Base-by-base conservation (phyloP, 768 basidiomycete species). In the Fomitopsis pulvina region DNA sequence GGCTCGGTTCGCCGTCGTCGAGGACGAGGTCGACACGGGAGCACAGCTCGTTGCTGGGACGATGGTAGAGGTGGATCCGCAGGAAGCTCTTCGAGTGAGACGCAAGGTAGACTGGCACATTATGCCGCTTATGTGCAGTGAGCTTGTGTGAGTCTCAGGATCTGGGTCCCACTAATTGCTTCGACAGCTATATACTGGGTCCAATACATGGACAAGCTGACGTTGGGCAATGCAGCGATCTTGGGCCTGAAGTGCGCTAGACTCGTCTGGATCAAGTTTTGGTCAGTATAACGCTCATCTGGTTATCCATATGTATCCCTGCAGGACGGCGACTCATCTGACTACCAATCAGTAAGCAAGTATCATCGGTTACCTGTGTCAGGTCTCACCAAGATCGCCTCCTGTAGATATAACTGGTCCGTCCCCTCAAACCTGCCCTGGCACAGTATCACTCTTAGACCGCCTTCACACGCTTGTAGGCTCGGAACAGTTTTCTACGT, bases 131-230 rank as follows among this genome's bases (percentile, higher is more conserved):
- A 87, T 85, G 83, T 84, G 80, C 54, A 71, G 83, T 85, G 62
- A 58, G n/a, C n/a, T n/a, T n/a, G 83, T 77, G n/a, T 12, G 30
- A n/a, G 42, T 25, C 30, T 20, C 47, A 58, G 44, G 29, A 54
- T 42, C 48, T 52, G 48, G 58, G 42, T 40, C 45, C 48, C 54
- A 56, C 16, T 18, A 48, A 51, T 29, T 48, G 9, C 22, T 16
- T 27, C 24, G 18, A 44, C 10, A 57, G 62, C 52, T 9, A 56
- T 51, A 2, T 49, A 55, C 50, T 81, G 85, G 76, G 74, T 87
- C n/a, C 84, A 87, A 59, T 86, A 80, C 51, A 86, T 86, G 81
- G 85, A 87, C 55, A 86, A 86, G 66, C 80, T 78, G 0, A 87
- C 85, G 0, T 68, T 87, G 2, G 84, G 83, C 1, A 78, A 73